These are phyloP conservation scores for Podospora fimiseda DNA, from an alignment of 495 filamentous ascomycete genomes.

Conservation along the genomic window DNA sequence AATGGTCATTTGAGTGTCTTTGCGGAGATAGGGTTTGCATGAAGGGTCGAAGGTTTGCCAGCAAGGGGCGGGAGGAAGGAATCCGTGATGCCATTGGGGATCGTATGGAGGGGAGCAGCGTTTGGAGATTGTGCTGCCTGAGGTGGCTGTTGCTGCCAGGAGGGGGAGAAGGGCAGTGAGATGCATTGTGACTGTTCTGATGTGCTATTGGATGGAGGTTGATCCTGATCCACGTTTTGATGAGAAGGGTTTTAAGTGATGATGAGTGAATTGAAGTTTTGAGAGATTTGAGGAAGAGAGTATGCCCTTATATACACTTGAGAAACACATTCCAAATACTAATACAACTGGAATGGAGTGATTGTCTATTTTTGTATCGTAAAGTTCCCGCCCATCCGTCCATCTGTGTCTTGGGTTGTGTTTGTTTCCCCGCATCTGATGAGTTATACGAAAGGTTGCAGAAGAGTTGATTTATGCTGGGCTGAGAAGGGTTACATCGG, in stretches of 20 bases:
- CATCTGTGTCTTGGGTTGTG: neutral
- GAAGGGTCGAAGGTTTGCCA: constrained; percentile 23
- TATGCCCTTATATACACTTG: no score
- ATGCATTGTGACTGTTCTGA: constrained; percentile 5
- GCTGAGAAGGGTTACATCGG: neutral
- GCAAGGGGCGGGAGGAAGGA: constrained; percentile 23
- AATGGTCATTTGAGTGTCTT: constrained; percentile 14
- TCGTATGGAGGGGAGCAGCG: constrained; percentile 22
- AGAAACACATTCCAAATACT: no score
- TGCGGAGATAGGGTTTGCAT: constrained; percentile 14
- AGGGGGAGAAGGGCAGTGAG: neutral
- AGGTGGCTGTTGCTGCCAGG: neutral
- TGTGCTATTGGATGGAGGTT: no score
- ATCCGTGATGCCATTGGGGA: constrained; percentile 17
- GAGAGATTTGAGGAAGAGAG: neutral
- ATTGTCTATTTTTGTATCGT: no score
- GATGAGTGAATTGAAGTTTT: neutral
- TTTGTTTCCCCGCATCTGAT: neutral
- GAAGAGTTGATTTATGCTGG: neutral
- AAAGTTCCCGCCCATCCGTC: neutral
- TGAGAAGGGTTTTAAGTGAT: neutral
- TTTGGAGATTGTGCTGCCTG: neutral
- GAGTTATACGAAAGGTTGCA: no score
- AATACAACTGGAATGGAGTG: no score
- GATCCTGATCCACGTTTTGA: no score